Conservation (phyloP, 306 rosid species). For the Quercus cerris region DNA sequence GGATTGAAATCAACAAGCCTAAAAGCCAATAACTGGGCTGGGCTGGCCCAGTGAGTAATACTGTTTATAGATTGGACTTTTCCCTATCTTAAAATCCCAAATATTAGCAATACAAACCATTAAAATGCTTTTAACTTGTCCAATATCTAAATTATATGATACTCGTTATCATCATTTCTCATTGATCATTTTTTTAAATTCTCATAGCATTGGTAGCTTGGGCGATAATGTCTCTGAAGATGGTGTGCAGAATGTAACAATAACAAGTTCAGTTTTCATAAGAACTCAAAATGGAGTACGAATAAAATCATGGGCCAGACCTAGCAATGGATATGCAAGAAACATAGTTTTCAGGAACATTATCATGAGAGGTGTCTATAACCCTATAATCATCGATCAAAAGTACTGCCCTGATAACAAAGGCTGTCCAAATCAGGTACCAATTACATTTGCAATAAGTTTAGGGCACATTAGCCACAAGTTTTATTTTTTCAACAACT, state of each 20-base stretch:
- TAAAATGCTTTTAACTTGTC: no score
- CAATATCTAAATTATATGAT: no score
- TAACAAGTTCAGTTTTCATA: slow-evolving; percentile 38
- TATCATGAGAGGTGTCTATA: slow-evolving; percentile 44
- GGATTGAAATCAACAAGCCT: no score
- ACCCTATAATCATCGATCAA: slow-evolving; percentile 66
- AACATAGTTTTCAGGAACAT: slow-evolving; percentile 46
- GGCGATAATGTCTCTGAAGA: slow-evolving; percentile 27
- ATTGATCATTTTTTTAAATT: not conserved
- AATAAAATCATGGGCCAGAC: slow-evolving; percentile 67
- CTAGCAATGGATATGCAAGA: slow-evolving; percentile 43
- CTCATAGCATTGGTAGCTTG: slow-evolving; percentile 53
- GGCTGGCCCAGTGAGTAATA: no score
- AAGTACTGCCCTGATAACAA: slow-evolving; percentile 52
- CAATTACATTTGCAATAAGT: not conserved
- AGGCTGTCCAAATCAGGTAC: slow-evolving; percentile 51
- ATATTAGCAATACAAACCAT: no score
- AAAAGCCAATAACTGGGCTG: no score
- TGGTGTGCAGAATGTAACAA: slow-evolving; percentile 54
- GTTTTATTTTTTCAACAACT: no score
- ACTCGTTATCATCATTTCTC: no score
- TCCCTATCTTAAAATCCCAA: no score
- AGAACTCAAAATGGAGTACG: slow-evolving; percentile 65
- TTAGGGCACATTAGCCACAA: no score
- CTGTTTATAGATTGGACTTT: no score